Evolutionary conservation across 1,284 basidiomycete genomes (phyloP), one percentile per base, ranked within the genome.

Genomic region (Ganoderma boninense): DNA sequence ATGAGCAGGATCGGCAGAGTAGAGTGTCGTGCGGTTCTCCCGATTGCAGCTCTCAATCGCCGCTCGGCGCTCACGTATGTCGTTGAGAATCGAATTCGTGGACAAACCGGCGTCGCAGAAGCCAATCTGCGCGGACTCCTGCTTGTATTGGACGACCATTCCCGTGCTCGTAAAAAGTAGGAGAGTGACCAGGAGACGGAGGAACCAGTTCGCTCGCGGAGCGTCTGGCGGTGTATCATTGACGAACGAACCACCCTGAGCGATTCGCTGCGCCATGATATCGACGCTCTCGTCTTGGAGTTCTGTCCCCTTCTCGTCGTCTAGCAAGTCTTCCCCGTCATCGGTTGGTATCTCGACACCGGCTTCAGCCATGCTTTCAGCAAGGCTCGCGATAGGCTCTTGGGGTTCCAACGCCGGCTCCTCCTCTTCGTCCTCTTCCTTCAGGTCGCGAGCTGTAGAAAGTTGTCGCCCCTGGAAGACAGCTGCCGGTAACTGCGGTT

Each of bases 21-120:
- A 80, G 29, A 86, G 76, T 23, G 82, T 68, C 20, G 87, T 89
- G 72, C 83, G 80, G 75, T 90, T 89, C 74, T 88, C 83, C 73
- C 79, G 80, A 76, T 91, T 86, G 79, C 95, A 96, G 44, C 85
- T 82, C 67, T 89, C 85, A 10, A 89, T 83, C 35, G 87, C 85
- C 18, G 83, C 79, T 65, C 88, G 80, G 62, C 79, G 81, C 8
- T 80, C 80, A 62, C 85, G 84, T 14, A 89, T 75, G 13, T 80
- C 80, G 64, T 89, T 85, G 32, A 96, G 82, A 13, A 86, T 82
- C 20, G 80, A 80, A 80, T 95, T 98, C 23, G 90, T 92, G 59
- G 82, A 81, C 62, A 81, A 87, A 8, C 87, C 89, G 13, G 89
- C 82, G 75, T 96, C 92, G 80, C 96, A 98, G 83, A 90, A 98